Base-by-base conservation (phyloP, 306 rosid species). In the Trifolium pratense region DNA sequence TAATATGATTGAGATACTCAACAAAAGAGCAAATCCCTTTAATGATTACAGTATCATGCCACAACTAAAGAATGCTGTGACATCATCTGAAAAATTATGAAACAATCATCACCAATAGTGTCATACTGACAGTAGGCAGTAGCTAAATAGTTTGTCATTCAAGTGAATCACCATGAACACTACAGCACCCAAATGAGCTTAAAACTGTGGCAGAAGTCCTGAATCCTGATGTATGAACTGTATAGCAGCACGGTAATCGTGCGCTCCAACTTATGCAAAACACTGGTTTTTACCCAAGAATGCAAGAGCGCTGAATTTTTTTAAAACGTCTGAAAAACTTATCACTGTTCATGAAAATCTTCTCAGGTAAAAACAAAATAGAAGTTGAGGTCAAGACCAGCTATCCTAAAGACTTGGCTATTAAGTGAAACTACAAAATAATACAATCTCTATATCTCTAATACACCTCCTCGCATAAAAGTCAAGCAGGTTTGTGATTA, bases 111-210 rank as follows among this genome's bases (percentile, higher is more conserved):
- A 20, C 66, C 20, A 31, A 14, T 39, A 49, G 1, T 51, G 34
- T n/a, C 9, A 3, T 34, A 8, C 6, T 23, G 25, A 70, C 32
- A 64, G 61, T 17, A 78, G 73, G 64, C 32, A 63, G 61, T 17
- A 78, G 73, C 52, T 64, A 48, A 69, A 60, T 37, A 40, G 26
- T 34, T 68, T 46, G 29, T 14, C 60, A 78, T 37, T 6, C 26
- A 25, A 46, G 45, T 68, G 64, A 58, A 58, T 31, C 45, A 39
- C 36, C n/a, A 26, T 21, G 43, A 67, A 14, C 26, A 66, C 23
- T 9, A 56, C 80, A 66, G 59, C 39, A 26, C 80, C 69, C 70
- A 58, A 77, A 59, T 18, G 21, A 58, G 32, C 70, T 34, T 48
- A 49, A 34, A 77, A 46, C 55, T 59, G 57, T 52, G 59, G 62